A percentile compares a stretch with the other conserved stretches of the same genome.
Evolutionary conservation across 345 rosid genomes (phyloP).

Genomic region (Euphorbia tirucalli): DNA sequence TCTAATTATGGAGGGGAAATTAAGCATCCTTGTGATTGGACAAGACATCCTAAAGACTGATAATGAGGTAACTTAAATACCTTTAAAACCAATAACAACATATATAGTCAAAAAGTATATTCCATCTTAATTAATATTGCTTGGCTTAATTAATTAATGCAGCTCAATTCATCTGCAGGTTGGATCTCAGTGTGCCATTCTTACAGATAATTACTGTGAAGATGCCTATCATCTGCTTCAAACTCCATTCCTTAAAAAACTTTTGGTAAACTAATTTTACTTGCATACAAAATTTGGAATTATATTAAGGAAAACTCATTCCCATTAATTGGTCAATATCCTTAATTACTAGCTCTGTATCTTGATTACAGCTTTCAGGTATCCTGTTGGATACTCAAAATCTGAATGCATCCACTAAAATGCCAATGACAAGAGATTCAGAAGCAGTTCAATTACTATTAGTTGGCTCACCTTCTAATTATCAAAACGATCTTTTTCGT

Average conservation of each 20-base stretch:
- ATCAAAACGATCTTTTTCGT: conserved; percentile 42
- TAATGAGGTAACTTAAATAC: conserved; percentile 38
- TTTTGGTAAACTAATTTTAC: conserved; percentile 45
- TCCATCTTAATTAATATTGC: neutral
- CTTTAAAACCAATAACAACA: neutral
- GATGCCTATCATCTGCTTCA: conserved; percentile 65
- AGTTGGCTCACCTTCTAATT: conserved; percentile 48
- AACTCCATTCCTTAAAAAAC: conserved; percentile 43
- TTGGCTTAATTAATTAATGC: neutral
- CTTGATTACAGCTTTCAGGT: conserved; percentile 52
- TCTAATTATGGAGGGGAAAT: conserved; percentile 49
- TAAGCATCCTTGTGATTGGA: conserved; percentile 52
- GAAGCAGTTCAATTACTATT: conserved; percentile 61
- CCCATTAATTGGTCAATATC: neutral
- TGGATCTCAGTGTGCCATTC: conserved; percentile 50
- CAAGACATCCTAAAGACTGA: conserved; percentile 49
- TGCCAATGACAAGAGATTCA: conserved; percentile 42
- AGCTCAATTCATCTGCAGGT: conserved; percentile 1
- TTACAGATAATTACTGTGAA: conserved; percentile 68
- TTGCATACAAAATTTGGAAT: neutral
- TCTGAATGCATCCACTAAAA: conserved; percentile 33
- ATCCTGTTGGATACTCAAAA: conserved; percentile 58
- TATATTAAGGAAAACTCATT: neutral
- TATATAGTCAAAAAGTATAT: neutral
- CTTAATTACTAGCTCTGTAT: conserved; percentile 21